Percentiles rank a stretch among this genome's conserved stretches.
These are phyloP conservation scores for Cytospora mali DNA, from an alignment of 2,329 filamentous ascomycete species.

Conservation along the genomic window DNA sequence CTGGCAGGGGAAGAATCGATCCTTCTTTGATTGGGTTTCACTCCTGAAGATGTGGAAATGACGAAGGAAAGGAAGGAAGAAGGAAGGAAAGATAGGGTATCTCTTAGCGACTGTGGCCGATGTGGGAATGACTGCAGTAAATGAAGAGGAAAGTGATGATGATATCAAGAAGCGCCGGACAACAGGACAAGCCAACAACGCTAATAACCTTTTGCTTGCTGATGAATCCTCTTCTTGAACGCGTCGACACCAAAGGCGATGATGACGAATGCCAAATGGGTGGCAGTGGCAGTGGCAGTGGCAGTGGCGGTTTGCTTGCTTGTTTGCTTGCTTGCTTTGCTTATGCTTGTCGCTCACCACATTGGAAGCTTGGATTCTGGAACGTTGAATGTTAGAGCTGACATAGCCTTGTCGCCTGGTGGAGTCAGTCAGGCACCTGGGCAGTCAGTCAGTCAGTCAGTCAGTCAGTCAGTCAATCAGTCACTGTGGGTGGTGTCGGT, in stretches of 20 bases:
- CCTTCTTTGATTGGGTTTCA: neutral
- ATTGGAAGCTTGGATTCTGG: neutral
- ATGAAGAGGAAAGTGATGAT: neutral
- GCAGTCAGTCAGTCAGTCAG: neutral
- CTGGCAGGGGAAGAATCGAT: neutral
- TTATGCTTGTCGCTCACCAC: neutral
- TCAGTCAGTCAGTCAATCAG: too few species aligned
- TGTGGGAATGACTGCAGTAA: neutral
- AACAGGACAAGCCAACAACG: neutral
- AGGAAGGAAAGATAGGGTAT: neutral
- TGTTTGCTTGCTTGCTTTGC: neutral
- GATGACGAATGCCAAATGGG: neutral
- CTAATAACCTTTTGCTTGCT: neutral
- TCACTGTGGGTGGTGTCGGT: too few species aligned
- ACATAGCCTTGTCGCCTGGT: constrained; percentile 30
- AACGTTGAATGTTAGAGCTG: constrained; percentile 21
- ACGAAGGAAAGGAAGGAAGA: neutral
- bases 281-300: neutral
- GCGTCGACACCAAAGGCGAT: neutral
- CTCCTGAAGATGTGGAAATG: neutral
- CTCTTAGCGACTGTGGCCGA: neutral
- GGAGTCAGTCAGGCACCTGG: constrained; percentile 5
- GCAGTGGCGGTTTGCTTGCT: neutral
- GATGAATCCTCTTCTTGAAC: neutral
- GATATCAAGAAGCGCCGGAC: too few species aligned